Evolutionary conservation across 1,139 yeast genomes (phyloP).

Genomic region (Pneumocystis jirovecii): DNA sequence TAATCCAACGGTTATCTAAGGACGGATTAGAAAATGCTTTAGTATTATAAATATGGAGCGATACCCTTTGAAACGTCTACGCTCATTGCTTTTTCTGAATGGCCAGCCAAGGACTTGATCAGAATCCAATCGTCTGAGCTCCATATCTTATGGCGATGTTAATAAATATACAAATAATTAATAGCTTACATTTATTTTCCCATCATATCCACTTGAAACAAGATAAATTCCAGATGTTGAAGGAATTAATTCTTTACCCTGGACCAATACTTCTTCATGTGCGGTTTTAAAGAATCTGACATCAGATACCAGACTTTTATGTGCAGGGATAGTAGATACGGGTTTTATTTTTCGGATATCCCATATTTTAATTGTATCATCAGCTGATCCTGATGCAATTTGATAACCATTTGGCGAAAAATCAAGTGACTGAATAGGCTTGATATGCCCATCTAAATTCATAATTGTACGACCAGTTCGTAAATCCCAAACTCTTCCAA

Average conservation of each 20-base stretch:
- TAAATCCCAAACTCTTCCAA: slow-evolving; percentile 71
- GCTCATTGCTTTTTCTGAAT: slow-evolving; percentile 58
- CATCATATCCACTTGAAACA: slow-evolving; percentile 58
- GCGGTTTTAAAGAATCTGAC: slow-evolving; percentile 35
- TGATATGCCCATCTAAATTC: slow-evolving; percentile 49
- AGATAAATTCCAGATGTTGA: slow-evolving; percentile 34
- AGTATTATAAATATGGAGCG: neutral
- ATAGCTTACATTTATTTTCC: slow-evolving; percentile 32
- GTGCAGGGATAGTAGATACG: slow-evolving; percentile 53
- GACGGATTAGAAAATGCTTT: neutral
- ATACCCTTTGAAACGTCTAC: slow-evolving; percentile 35
- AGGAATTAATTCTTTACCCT: slow-evolving; percentile 19
- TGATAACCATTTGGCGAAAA: slow-evolving; percentile 69
- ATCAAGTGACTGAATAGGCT: slow-evolving; percentile 54
- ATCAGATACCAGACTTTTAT: slow-evolving; percentile 56
- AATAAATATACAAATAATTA: neutral
- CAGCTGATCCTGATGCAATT: slow-evolving; percentile 74
- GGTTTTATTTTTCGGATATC: slow-evolving; percentile 47
- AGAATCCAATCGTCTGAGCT: slow-evolving; percentile 61
- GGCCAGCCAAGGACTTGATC: slow-evolving; percentile 42
- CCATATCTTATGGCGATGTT: slow-evolving; percentile 28
- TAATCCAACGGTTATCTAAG: slow-evolving; percentile 30
- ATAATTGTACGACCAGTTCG: slow-evolving; percentile 58
- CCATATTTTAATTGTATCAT: slow-evolving; percentile 71
- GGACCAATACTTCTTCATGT: slow-evolving; percentile 17